These are phyloP conservation scores for Ceratocystiopsis sp. DNA, from an alignment of 2,329 filamentous ascomycete species.

Conservation along the genomic window DNA sequence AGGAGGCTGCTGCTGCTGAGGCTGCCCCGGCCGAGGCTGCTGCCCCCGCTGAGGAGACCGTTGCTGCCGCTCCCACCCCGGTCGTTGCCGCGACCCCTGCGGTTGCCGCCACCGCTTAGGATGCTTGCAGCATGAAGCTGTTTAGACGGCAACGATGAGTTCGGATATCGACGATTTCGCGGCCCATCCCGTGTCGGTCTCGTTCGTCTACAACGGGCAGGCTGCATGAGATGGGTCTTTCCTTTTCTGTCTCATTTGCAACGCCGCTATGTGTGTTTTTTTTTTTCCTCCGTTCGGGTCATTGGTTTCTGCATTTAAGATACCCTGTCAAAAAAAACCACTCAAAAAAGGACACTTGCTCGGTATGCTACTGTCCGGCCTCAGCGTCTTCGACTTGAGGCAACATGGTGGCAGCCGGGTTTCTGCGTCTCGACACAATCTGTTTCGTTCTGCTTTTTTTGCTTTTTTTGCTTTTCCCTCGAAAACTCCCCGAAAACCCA, in stretches of 20 bases:
- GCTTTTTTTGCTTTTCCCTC: neutral
- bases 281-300: conserved; percentile 5
- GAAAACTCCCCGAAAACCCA: neutral
- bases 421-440: too few species aligned
- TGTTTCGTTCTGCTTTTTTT: neutral
- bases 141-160: conserved; percentile 9
- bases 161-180: conserved; percentile 6
- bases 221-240: conserved; percentile 4
- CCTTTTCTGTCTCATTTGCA: too few species aligned
- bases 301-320: conserved; percentile 35
- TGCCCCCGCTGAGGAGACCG: conserved; percentile 18
- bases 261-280: too few species aligned
- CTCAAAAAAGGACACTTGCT: too few species aligned
- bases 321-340: conserved; percentile 8
- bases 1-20: conserved; percentile 13
- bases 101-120: conserved; percentile 36
- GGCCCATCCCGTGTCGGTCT: conserved; percentile 1
- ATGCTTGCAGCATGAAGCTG: conserved; percentile 3
- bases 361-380: too few species aligned
- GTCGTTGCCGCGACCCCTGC: conserved; percentile 24
- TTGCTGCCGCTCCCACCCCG: conserved; percentile 17
- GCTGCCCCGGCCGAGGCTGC: conserved; percentile 16
- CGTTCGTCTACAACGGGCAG: conserved; percentile 1
- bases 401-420: too few species aligned
- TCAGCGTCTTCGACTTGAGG: too few species aligned